Percentiles rank a stretch among this genome's conserved stretches.
phyloP scores from a whole-genome alignment of 805 yeast species.

The Ogataea kodamae region DNA sequence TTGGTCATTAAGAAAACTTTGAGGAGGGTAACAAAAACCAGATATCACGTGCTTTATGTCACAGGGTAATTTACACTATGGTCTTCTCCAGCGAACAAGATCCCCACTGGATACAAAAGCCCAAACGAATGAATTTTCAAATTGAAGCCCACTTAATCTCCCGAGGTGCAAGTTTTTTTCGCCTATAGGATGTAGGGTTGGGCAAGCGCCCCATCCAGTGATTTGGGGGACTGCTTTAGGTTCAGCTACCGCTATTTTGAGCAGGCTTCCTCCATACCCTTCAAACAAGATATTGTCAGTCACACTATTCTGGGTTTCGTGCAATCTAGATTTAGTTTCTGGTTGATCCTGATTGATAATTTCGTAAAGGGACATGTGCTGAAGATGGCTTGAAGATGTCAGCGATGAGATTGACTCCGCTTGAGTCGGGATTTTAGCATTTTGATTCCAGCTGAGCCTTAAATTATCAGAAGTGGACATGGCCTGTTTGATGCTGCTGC shows the following conservation, averaged over 20 bases:
- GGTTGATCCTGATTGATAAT: conserved; percentile 25
- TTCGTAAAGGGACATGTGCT: conserved; percentile 26
- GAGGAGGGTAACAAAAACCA: conserved; percentile 5
- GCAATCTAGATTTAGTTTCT: too few relatives aligned
- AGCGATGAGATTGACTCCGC: conserved; percentile 31
- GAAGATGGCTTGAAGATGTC: conserved; percentile 25
- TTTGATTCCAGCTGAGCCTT: conserved; percentile 15
- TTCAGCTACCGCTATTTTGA: not conserved
- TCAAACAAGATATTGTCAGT: conserved; percentile 1
- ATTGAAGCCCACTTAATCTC: conserved; percentile 31
- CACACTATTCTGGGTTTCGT: too few relatives aligned
- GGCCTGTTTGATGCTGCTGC: conserved; percentile 10
- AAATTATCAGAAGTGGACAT: conserved; percentile 9
- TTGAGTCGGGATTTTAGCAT: conserved; percentile 13
- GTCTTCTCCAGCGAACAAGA: conserved; percentile 38
- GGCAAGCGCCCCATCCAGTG: conserved; percentile 26
- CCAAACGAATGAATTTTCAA: conserved; percentile 35
- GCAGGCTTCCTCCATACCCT: not conserved
- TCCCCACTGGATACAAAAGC: conserved; percentile 37
- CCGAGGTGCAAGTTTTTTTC: conserved; percentile 33
- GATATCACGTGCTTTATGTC: not conserved
- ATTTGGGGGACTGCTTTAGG: conserved; percentile 24
- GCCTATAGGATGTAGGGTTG: conserved; percentile 34
- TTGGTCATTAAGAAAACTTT: conserved; percentile 8
- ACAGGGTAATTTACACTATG: conserved; percentile 7